Conservation (phyloP, 1,139 yeast genomes). For the Suhomyces taliae region DNA sequence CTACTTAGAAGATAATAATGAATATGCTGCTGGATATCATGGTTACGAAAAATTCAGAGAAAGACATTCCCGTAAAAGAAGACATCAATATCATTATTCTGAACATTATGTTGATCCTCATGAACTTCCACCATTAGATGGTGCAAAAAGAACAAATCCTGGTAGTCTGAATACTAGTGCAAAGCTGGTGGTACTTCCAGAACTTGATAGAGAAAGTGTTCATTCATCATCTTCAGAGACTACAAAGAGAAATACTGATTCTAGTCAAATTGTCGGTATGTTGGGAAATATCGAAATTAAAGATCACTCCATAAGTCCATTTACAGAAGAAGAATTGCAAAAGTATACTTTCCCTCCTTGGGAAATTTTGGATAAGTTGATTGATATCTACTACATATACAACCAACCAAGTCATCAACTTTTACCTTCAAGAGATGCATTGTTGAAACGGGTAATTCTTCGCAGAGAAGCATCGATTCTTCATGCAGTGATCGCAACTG, state of each 20-base stretch:
- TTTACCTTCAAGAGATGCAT: slow-evolving; percentile 40
- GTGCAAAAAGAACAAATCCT: not conserved
- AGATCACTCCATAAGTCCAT: not conserved
- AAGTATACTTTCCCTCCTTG: slow-evolving; percentile 46
- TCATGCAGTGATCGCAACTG: slow-evolving; percentile 48
- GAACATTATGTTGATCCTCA: not conserved
- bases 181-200: not conserved
- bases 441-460: slow-evolving; percentile 34
- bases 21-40: not conserved
- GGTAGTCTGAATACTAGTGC: not conserved
- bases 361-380: slow-evolving; percentile 32
- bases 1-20: not conserved
- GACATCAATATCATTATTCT: not conserved
- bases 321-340: slow-evolving; percentile 8
- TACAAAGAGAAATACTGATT: not conserved
- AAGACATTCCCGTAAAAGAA: not conserved
- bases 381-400: slow-evolving; percentile 51
- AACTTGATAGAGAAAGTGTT: not conserved
- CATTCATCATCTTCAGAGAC: not conserved
- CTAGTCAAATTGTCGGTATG: not conserved
- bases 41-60: not conserved
- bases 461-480: slow-evolving; percentile 40
- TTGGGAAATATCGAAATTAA: not conserved
- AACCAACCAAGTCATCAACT: slow-evolving; percentile 47
- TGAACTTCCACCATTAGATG: not conserved